A percentile compares a stretch with the other conserved stretches of the same genome.
phyloP scores from a whole-genome alignment of 768 basidiomycete species.

The Rhizopogon sp. region DNA sequence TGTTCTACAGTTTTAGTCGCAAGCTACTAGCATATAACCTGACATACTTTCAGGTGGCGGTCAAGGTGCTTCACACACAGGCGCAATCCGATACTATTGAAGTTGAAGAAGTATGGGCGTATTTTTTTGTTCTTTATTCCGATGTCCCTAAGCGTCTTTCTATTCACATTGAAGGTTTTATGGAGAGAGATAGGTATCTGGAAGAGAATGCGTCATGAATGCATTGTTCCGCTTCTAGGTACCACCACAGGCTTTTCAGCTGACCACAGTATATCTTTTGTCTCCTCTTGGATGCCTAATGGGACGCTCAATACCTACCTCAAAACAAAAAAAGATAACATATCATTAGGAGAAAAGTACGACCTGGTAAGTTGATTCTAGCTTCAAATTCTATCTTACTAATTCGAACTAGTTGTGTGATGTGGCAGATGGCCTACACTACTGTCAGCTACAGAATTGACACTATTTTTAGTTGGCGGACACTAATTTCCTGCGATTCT shows the following conservation, averaged over 20 bases:
- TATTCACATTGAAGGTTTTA: neutral
- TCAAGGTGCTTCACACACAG: neutral
- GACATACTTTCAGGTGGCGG: neutral
- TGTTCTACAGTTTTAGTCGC: neutral
- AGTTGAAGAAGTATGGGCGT: neutral
- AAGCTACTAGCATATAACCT: neutral
- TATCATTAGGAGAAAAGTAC: neutral
- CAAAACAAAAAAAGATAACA: no score
- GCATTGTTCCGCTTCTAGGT: neutral
- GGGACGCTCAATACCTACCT: neutral
- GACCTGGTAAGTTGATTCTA: neutral
- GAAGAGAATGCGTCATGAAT: slow-evolving; percentile 1
- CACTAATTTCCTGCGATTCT: neutral
- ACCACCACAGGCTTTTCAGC: neutral
- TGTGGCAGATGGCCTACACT: neutral
- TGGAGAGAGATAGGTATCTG: slow-evolving; percentile 1
- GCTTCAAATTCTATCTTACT: neutral
- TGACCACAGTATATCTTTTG: neutral
- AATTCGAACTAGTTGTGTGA: neutral
- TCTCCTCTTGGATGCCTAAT: neutral
- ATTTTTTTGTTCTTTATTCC: neutral
- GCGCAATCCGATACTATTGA: neutral
- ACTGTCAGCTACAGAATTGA: neutral
- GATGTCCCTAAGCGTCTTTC: neutral
- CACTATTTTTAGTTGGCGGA: neutral